phyloP scores from a whole-genome alignment of 2,329 filamentous ascomycete species.

The Aspergillus sp. region DNA sequence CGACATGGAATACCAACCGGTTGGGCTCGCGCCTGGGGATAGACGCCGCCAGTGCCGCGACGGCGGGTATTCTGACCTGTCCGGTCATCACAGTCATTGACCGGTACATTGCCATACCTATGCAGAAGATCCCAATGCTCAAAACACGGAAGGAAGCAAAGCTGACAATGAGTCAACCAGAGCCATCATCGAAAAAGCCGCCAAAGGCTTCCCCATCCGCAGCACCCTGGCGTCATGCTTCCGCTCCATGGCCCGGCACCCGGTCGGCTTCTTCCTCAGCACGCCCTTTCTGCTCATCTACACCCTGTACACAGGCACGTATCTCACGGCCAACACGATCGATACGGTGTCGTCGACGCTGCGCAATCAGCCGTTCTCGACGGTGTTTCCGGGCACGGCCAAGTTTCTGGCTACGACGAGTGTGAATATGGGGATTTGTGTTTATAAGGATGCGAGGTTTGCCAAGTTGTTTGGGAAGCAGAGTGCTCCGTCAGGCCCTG shows the following conservation, averaged over 20 bases:
- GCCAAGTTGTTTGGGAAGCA: conserved; percentile 64
- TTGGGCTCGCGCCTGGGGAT: conserved; percentile 58
- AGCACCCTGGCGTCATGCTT: conserved; percentile 35
- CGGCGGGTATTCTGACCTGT: conserved; percentile 67
- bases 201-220: conserved; percentile 36
- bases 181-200: conserved; percentile 44
- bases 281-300: conserved; percentile 45
- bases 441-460: conserved; percentile 85
- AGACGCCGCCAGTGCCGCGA: conserved; percentile 61
- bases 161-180: conserved; percentile 17
- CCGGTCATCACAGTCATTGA: conserved; percentile 84
- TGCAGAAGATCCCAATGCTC: no score
- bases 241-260: conserved; percentile 31
- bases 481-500: conserved; percentile 37
- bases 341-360: conserved; percentile 70
- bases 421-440: conserved; percentile 77
- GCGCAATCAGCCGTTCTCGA: conserved; percentile 46
- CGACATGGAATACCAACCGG: conserved; percentile 66
- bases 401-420: conserved; percentile 75
- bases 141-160: not conserved
- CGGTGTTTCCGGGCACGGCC: conserved; percentile 61
- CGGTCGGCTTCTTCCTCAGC: conserved; percentile 37
- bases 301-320: conserved; percentile 75
- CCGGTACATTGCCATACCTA: conserved; percentile 44
- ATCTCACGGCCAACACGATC: conserved; percentile 77